Evolutionary conservation across 129 eudicot genomes (phyloP).

Genomic region (Apium graveolens): DNA sequence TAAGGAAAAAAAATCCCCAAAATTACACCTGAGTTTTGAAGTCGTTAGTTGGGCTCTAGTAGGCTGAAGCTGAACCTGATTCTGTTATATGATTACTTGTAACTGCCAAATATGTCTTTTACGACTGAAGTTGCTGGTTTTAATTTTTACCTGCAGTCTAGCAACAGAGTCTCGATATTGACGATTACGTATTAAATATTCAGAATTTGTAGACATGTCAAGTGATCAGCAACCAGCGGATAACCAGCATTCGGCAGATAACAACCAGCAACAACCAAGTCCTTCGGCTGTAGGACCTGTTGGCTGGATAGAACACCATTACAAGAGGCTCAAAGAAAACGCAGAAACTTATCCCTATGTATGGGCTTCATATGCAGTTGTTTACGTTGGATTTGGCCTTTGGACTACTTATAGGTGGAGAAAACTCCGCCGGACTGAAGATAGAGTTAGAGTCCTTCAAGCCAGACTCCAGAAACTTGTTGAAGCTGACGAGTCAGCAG

Average conservation of each 20-base stretch:
- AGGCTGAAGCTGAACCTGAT: not conserved
- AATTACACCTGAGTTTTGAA: not conserved
- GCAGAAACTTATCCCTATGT: conserved; percentile 92
- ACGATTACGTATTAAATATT: not conserved
- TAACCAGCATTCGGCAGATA: conserved; percentile 18
- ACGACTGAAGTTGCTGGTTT: not conserved
- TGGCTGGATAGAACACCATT: conserved; percentile 44
- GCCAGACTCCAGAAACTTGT: conserved; percentile 59
- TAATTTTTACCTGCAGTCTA: not conserved
- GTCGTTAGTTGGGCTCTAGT: not conserved
- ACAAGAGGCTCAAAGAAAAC: conserved; percentile 52
- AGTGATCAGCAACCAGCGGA: conserved; percentile 19
- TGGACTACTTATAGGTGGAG: conserved; percentile 77
- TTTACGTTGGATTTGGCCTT: conserved; percentile 77
- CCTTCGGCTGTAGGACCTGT: conserved; percentile 29
- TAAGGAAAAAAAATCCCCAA: too few relatives aligned
- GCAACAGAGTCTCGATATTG: not conserved
- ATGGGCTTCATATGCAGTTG: conserved; percentile 79
- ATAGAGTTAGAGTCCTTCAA: conserved; percentile 75
- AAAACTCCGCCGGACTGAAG: conserved; percentile 66
- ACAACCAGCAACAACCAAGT: conserved; percentile 18
- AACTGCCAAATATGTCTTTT: not conserved
- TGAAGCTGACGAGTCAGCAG: conserved; percentile 43
- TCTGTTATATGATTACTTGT: not conserved
- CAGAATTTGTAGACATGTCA: conserved; percentile 25